Evolutionary conservation across 805 yeast genomes (phyloP), one percentile per base, ranked within the genome.

Genomic region (Spathaspora boniae): DNA sequence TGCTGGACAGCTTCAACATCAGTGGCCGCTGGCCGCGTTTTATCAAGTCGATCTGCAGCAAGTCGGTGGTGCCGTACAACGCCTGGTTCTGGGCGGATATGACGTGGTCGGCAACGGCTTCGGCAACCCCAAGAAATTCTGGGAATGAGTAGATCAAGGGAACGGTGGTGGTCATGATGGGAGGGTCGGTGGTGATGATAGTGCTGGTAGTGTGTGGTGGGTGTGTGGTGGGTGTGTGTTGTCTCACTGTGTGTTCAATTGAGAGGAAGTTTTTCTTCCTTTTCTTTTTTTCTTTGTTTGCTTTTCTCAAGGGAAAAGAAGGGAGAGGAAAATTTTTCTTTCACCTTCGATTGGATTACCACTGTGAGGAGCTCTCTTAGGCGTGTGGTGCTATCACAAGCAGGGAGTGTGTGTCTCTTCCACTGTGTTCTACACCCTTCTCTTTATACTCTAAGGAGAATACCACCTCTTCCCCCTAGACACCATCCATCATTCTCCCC

Each of bases 41-140:
- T 38, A 58, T 43, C n/a, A 47, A 37, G 26, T 47, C 55, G 25
- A 66, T 64, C 43, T 58, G 58, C 12, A 50, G 46, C 19, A 42
- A 48, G 43, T 68, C 72, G 41, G 62, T 47, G 2, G 71, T 62
- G 41, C 62, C 56, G 50, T 68, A 74, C 25, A 84, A 62, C 7
- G 88, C 76, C 42, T 73, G 61, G 53, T 89, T 86, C 62, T 93
- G 98, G 9, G 95, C 94, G 19, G 85, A 77, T 23, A 88, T 78
- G 32, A 91, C 82, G 59, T 89, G 95, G 60, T 93, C 96, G 1
- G 97, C 97, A 19, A 91, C 95, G 16, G 98, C 98, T 36, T 85
- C 95, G 2, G 98, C 97, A 21, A 91, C 96, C 12, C 86, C 93
- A 19, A 79, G 70, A 52, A 86, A 82, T 58, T 85, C 95, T 29